Base-by-base conservation (phyloP, 331 rosid genomes). In the Malus hybrid region DNA sequence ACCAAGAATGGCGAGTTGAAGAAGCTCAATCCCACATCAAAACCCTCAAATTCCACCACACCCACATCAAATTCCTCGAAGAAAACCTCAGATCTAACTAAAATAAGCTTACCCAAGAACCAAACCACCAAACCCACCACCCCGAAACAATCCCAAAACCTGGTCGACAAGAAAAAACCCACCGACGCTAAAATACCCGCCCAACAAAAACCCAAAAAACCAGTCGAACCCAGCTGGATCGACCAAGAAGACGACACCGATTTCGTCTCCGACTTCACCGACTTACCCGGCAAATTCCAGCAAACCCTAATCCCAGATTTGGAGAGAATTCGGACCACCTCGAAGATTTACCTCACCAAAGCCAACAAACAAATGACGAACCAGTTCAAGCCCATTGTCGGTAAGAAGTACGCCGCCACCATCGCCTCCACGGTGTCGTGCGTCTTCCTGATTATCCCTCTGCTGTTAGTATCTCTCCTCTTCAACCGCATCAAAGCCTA, bases 361-460 rank as follows among this genome's bases (percentile, higher is more conserved):
- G 95, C 95, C 78, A 94, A 90, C 71, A 83, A 84, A 27, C 85
- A 94, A 69, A 88, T 94, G 55, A 86, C 99, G 0, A 82, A 80
- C 55, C 86, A 87, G 2, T 86, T 94, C 92, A 94, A 94, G 82
- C 96, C 99, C 16, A 71, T 88, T 42, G 96, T 94, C 1, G 97
- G 99, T 32, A 86, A 83, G 74, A 91, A 86, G 79, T 92, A 91
- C 39, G 97, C 99, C 2, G 60, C 97, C 78, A 81, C 95, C 64
- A 79, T 88, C 1, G 95, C 97, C 27, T 65, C 93, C 31, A 3
- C 76, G 3, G 80, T 83, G 73, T 90, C 97, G 6, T 84, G 80
- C 28, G 88, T 89, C 1, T 88, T 87, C 88, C 73, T 94, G 3
- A 3, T 92, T 14, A 85, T 94, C 67, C 99, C 99, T 22, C 32